Base-by-base conservation (phyloP, 306 rosid genomes). In the Leucaena leucocephala region DNA sequence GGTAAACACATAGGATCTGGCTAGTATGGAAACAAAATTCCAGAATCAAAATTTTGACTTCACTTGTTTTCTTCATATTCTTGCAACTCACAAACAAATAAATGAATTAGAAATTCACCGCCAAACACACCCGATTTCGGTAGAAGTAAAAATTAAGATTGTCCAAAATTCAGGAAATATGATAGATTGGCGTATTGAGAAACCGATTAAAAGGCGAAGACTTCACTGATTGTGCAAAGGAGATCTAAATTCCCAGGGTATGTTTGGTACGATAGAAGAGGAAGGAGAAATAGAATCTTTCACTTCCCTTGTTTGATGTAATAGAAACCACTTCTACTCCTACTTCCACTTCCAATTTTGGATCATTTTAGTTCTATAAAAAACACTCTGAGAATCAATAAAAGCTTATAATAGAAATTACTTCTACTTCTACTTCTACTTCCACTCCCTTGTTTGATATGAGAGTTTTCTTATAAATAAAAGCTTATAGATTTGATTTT, bases 101-200 rank as follows among this genome's bases (percentile, higher is more conserved):
- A 11, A 50, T 27, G 55, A 39, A 80, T 55, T 55, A 55, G 52
- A 80, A 71, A 66, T 40, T 54, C 17, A 63, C 16, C 63, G 0
- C 55, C 33, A 76, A 38, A 22, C 44, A 72, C 15, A 12, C 34
- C 21, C 27, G 16, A 65, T 8, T 46, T 36, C 10, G 22, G 39
- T 15, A 65, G 6, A 15, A 12, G 43, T 13, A 33, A 62, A 33
- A 12, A 33, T 27, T n/a, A 57, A 22, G 58, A 2, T 44, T 39
- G 11, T 36, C 43, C 42, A 22, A 78, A 81, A 33, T 33, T 62
- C 35, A 33, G 75, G 46, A 63, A 67, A 81, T 7, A 40, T 68
- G 5, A 10, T 49, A 77, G 80, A 84, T 68, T 70, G 34, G 6
- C 14, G 43, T 46, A 16, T 46, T 36, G 68, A n/a, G 36, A 68